Base-by-base conservation (phyloP, 495 filamentous ascomycete genomes). In the Penicillium pancosmium region DNA sequence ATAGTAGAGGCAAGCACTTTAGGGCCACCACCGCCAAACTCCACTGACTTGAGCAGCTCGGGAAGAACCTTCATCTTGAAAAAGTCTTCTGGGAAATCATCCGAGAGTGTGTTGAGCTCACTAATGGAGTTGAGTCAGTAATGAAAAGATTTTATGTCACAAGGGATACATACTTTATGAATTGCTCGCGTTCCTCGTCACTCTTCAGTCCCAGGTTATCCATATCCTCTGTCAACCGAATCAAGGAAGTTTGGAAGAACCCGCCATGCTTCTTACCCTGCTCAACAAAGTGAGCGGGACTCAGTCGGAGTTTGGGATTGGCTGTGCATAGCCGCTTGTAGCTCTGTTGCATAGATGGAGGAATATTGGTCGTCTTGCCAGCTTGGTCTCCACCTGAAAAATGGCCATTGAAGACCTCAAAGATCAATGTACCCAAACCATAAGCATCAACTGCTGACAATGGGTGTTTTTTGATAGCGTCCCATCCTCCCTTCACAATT, bases 11-110 rank as follows among this genome's bases (percentile, higher is more conserved):
- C 76, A 56, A 98, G 92, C 6, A 95, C 92, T 65, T 96, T 97
- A 0, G 93, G 89, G 1, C 94, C 94, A 41, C 95, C 94, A 23
- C 94, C 94, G 23, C 94, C 95, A 73, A 97, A 98, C 65, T 98
- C 94, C 9, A 98, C 91, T 0, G 92, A 94, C 66, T 97, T 98
- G 1, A 98, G 79, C n/a, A 98, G 78, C 69, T 98, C 94, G 1
- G 94, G 94, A 15, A 98, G 81, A 11, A 98, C 85, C 65, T 98
- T 98, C 85, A 94, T 90, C 69, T 93, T 96, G 78, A 97, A 94
- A 70, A 94, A 98, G 54, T 97, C 93, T 65, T 97, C 94, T 0
- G 94, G 94, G 61, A 98, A 97, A 69, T 97, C 92, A 59, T 96
- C 91, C 1, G 91, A 88, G 5, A 95, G 83, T 50, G 89, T 80